Base-by-base conservation (phyloP, 257 asterid species). In the Salvia miltiorrhiza region DNA sequence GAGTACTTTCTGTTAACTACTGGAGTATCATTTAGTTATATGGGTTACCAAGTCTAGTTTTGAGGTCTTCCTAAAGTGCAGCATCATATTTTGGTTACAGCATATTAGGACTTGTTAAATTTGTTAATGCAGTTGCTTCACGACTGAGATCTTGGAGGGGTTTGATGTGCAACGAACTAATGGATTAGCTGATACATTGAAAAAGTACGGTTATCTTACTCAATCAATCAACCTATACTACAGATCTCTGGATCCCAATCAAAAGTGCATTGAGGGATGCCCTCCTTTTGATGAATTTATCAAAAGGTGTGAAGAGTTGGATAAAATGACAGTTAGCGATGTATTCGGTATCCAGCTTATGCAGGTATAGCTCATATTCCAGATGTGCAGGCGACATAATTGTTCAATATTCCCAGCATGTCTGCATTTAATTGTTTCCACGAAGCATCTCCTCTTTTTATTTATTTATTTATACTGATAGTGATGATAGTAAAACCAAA, bases 61-160 rank as follows among this genome's bases (percentile, higher is more conserved):
- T 64, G 37, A 19, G 30, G 65, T 56, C 26, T 39, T 39, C 56
- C 56, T 23, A 66, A 57, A 62, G 16, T 54, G 64, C 35, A 62
- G 55, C 64, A 65, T 60, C 65, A 20, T 50, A 17, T 63, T 76
- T 28, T 65, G 41, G 24, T 60, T 48, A 60, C 65, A 16, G 39
- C 44, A 23, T 32, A 14, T 70, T 60, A 24, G 45, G 24, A 52
- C 70, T 74, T 32, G 52, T 57, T 45, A 53, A 53, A 60, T 60
- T 81, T 73, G 50, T 54, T 32, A 60, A 32, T 62, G 82, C 88
- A 93, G 99, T 74, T 94, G 99, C 81, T 91, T 90, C 86, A 94
- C 99, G 4, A 94, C 99, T 43, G 99, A 94, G 87, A 84, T 94
- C 65, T 80, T 91, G 88, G 99, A 94, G 83, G 99, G 99, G 57